Percentiles rank a stretch among this genome's conserved stretches.
phyloP scores from a whole-genome alignment of 306 rosid species.

The Casuarina equisetifolia region DNA sequence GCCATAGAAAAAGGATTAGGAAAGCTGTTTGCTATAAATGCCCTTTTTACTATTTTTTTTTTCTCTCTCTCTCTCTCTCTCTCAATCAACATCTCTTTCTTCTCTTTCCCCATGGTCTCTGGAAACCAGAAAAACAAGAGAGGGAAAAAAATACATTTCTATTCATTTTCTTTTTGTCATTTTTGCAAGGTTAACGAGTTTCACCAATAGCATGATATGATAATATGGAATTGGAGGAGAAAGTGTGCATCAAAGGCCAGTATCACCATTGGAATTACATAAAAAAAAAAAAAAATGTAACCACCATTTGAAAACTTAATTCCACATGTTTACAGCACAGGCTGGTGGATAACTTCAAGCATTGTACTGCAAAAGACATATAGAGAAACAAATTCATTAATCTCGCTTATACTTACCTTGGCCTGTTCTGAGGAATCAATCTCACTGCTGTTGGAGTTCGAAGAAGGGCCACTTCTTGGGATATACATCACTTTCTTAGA shows the following conservation, averaged over 20 bases:
- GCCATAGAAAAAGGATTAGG: constrained; percentile 35
- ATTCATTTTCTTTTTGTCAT: neutral
- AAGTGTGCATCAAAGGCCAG: neutral
- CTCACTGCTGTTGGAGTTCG: constrained; percentile 46
- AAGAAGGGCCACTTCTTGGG: constrained; percentile 47
- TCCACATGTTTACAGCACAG: neutral
- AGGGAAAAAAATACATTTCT: neutral
- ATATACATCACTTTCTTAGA: constrained; percentile 31
- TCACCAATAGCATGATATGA: neutral
- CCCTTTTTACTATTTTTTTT: neutral
- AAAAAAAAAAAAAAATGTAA: neutral
- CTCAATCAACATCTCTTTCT: constrained; percentile 5
- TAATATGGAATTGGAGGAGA: neutral
- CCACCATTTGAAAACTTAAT: neutral
- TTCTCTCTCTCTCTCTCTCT: no score
- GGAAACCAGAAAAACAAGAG: no score
- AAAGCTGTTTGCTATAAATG: neutral
- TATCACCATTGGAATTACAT: neutral
- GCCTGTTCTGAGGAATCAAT: constrained; percentile 50
- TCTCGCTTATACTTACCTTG: constrained; percentile 50
- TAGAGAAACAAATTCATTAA: constrained; percentile 12
- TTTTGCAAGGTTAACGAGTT: neutral
- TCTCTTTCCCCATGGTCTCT: neutral
- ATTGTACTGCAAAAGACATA: neutral
- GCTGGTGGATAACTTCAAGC: constrained; percentile 18